Evolutionary conservation across 1,284 basidiomycete species (phyloP).

Genomic region (Rhodotorula sp.): DNA sequence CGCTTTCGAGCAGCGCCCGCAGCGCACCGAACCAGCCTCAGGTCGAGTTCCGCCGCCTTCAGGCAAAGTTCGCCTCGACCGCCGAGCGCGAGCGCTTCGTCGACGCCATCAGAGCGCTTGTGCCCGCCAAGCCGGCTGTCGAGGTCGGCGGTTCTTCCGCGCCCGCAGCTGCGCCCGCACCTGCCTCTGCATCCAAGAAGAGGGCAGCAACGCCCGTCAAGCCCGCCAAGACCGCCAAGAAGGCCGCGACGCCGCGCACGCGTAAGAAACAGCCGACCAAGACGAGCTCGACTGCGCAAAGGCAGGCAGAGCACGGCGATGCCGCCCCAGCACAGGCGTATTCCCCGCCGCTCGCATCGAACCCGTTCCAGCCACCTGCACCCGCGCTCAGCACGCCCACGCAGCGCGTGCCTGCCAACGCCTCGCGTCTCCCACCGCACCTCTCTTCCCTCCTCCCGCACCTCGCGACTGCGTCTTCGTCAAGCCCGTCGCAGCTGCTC

Average conservation of each 20-base stretch:
- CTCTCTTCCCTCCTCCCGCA: constrained; percentile 14
- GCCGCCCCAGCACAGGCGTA: too few species aligned
- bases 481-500: constrained; percentile 1
- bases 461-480: neutral
- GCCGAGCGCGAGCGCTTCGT: constrained; percentile 23
- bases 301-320: neutral
- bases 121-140: constrained; percentile 25
- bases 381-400: neutral
- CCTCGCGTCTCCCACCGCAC: neutral
- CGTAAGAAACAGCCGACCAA: neutral
- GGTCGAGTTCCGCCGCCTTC: constrained; percentile 17
- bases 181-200: too few species aligned
- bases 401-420: neutral
- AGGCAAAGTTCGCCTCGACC: constrained; percentile 17
- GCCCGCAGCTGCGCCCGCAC: neutral
- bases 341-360: neutral
- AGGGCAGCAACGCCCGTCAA: neutral
- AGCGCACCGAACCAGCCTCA: neutral
- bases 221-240: neutral
- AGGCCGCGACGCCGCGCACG: neutral
- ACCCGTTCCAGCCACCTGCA: neutral
- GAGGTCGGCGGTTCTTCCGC: neutral
- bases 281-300: neutral
- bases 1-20: neutral
- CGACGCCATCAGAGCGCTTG: constrained; percentile 4